Conservation (phyloP, 2,329 filamentous ascomycete genomes). For the Pleoardoris graminearum region DNA sequence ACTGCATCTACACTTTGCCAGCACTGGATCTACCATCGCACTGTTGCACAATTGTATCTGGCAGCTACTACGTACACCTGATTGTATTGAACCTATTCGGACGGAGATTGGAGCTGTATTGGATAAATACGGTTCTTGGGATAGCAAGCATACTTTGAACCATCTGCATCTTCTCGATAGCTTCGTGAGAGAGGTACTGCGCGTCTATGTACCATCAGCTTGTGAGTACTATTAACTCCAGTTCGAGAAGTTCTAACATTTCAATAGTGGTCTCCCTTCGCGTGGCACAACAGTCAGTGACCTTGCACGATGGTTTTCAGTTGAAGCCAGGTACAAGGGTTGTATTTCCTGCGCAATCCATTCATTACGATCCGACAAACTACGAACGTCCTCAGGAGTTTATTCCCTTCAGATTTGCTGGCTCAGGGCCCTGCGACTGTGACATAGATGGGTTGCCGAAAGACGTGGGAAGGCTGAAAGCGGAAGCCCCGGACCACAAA, state of each 20-base stretch:
- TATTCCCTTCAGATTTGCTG: constrained; percentile 7
- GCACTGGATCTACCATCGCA: constrained; percentile 6
- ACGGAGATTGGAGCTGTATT: constrained; percentile 8
- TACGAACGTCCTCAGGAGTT: constrained; percentile 5
- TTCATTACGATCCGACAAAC: constrained; percentile 9
- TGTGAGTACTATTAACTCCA: constrained; percentile 1
- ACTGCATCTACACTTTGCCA: constrained; percentile 11
- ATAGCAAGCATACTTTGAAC: constrained; percentile 13
- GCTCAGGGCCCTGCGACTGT: constrained; percentile 7
- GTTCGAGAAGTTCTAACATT: not conserved
- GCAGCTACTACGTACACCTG: constrained; percentile 8
- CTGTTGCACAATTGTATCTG: constrained; percentile 5
- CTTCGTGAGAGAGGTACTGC: constrained; percentile 11
- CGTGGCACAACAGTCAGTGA: constrained; percentile 8
- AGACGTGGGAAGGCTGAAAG: constrained; percentile 7
- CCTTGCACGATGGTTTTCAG: constrained; percentile 3
- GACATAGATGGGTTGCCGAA: not conserved
- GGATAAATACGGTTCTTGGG: constrained; percentile 4
- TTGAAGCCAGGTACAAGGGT: constrained; percentile 7
- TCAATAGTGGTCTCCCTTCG: constrained; percentile 7
- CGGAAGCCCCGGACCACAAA: constrained; percentile 8
- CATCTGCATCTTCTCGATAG: constrained; percentile 12
- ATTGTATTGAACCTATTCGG: constrained; percentile 5
- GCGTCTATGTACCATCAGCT: constrained; percentile 7
- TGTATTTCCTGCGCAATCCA: constrained; percentile 7